These are phyloP conservation scores for Saitozyma podzolica DNA, from an alignment of 768 basidiomycete species.

Conservation along the genomic window DNA sequence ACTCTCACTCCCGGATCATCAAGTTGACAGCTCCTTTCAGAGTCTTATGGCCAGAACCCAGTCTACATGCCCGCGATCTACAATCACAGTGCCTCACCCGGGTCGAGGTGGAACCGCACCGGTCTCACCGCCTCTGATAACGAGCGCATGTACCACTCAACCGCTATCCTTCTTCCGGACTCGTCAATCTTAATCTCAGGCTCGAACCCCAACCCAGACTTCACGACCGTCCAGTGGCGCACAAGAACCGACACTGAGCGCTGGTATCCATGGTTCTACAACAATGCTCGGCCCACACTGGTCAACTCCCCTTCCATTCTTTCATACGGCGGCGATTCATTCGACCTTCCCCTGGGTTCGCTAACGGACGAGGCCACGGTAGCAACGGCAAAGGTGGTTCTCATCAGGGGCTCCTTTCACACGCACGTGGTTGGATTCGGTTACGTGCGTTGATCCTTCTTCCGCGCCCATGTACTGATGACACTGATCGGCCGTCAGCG, in stretches of 20 bases:
- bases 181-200: conserved; percentile 74
- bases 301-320: conserved; percentile 45
- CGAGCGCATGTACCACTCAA: conserved; percentile 78
- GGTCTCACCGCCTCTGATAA: conserved; percentile 62
- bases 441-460: too few relatives aligned
- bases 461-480: too few relatives aligned
- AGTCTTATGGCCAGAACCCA: conserved; percentile 50
- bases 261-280: conserved; percentile 74
- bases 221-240: conserved; percentile 68
- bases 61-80: conserved; percentile 46
- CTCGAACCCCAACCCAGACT: conserved; percentile 77
- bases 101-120: conserved; percentile 66
- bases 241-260: conserved; percentile 54
- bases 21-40: conserved; percentile 43
- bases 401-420: too few relatives aligned
- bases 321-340: conserved; percentile 49
- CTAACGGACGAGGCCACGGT: too few relatives aligned
- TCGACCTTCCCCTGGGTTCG: conserved; percentile 42
- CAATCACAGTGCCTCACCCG: conserved; percentile 63
- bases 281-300: conserved; percentile 59
- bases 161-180: conserved; percentile 62
- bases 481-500: too few relatives aligned
- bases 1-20: too few relatives aligned
- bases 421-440: too few relatives aligned
- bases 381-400: too few relatives aligned